These are phyloP conservation scores for Bipolaris bicolor DNA, from an alignment of 2,329 filamentous ascomycete species.

Conservation along the genomic window DNA sequence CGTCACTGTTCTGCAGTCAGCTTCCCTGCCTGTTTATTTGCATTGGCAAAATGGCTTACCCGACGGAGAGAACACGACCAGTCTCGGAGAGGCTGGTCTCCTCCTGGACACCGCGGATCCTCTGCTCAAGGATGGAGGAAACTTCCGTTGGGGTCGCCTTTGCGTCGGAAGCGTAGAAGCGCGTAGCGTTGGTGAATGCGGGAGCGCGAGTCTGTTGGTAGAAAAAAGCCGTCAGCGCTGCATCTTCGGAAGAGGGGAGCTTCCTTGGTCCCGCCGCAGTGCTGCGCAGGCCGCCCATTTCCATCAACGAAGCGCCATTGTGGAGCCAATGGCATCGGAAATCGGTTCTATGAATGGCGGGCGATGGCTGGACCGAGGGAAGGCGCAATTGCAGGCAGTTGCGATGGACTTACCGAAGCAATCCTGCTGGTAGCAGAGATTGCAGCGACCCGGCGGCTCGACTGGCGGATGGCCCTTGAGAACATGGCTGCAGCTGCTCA, in stretches of 20 bases:
- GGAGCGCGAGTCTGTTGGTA: constrained; percentile 79
- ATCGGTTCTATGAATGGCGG: constrained; percentile 42
- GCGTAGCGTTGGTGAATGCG: constrained; percentile 74
- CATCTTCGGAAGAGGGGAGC: constrained; percentile 41
- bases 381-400: constrained; percentile 50
- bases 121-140: constrained; percentile 98
- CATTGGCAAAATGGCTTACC: constrained; percentile 70
- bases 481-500: constrained; percentile 73
- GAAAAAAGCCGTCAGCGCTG: constrained; percentile 58
- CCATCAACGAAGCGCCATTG: constrained; percentile 45
- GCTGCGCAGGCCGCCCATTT: constrained; percentile 50
- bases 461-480: constrained; percentile 97
- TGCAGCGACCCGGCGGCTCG: constrained; percentile 91
- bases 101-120: constrained; percentile 98
- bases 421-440: constrained; percentile 91
- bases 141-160: constrained; percentile 98
- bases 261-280: constrained; percentile 27
- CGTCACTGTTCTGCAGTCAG: constrained; percentile 74
- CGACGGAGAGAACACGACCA: constrained; percentile 96
- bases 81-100: constrained; percentile 97
- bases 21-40: constrained; percentile 17
- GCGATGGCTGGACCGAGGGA: constrained; percentile 42
- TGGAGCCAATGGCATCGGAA: constrained; percentile 46
- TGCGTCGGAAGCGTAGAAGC: constrained; percentile 88
- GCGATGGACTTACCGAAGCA: constrained; percentile 82